Base-by-base conservation (phyloP, 331 rosid genomes). In the Cydonia oblonga region DNA sequence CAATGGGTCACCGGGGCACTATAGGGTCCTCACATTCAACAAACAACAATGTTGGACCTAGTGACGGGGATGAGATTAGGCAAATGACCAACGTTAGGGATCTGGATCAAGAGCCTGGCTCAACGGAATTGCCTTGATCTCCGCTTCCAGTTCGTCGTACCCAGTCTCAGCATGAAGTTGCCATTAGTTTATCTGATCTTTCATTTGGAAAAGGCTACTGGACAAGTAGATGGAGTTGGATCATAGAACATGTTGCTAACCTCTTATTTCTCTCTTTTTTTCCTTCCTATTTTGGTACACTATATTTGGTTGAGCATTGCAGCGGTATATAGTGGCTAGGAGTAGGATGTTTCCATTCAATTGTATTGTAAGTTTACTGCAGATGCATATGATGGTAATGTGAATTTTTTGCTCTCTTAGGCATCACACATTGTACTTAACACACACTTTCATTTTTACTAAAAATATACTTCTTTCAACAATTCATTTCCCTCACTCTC, bases 1-100 rank as follows among this genome's bases (percentile, higher is more conserved):
- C 84, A 42, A 76, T 53, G 25, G 83, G 84, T 8, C 84, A 65
- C 3, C 82, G 76, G 86, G 85, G 79, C 60, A 14, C 40, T 28
- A 93, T 82, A 80, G 84, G 78, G 28, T 15, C 85, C 10, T 56
- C 80, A 22, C 42, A 57, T 49, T 71, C 89, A 18, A 84, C 81
- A n/a, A 79, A 74, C 64, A 75, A 71, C 49, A 54, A 32, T 49
- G 58, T 24, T 24, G 64, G 68, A 60, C 29, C 33, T 7, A 64
- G 25, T 22, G 77, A 64, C 63, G 40, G 67, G 49, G 74, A 75
- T 35, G 79, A 32, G 12, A 53, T 49, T 25, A 53, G 49, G 38
- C 61, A 26, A 23, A 38, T 54, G 15, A 26, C 14, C 65, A 28
- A 24, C 11, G 29, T 4, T 44, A 49, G 71, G 57, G 71, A 66